Evolutionary conservation across 2,329 filamentous ascomycete species (phyloP).

Genomic region (Bipolaris bicolor): DNA sequence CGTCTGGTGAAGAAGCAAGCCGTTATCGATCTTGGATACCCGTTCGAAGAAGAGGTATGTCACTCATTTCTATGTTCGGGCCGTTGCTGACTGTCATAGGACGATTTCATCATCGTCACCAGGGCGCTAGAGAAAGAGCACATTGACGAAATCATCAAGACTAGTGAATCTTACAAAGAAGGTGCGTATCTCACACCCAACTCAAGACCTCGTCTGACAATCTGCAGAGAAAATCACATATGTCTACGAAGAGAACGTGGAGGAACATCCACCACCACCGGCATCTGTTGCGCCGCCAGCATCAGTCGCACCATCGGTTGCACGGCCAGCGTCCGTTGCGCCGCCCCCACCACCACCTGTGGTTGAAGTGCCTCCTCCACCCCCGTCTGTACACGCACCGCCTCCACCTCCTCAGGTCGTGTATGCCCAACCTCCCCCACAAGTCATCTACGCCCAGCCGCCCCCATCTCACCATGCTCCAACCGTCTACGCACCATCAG

Average conservation of each 20-base stretch:
- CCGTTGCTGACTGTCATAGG: constrained; percentile 59
- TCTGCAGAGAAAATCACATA: constrained; percentile 45
- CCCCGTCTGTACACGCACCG: constrained; percentile 16
- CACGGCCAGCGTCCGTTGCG: constrained; percentile 25
- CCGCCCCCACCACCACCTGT: constrained; percentile 24
- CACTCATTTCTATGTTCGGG: background rate
- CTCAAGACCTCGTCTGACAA: constrained; percentile 4
- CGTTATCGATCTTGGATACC: constrained; percentile 83
- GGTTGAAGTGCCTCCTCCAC: constrained; percentile 30
- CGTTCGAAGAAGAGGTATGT: constrained; percentile 82
- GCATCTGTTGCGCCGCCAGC: constrained; percentile 24
- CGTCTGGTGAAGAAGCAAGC: constrained; percentile 80
- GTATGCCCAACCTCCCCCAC: constrained; percentile 31
- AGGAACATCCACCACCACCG: constrained; percentile 23
- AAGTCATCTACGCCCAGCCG: constrained; percentile 11
- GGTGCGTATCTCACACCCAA: constrained; percentile 39
- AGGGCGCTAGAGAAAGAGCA: constrained; percentile 87
- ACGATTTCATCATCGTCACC: constrained; percentile 78
- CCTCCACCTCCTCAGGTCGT: constrained; percentile 32
- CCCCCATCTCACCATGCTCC: constrained; percentile 33
- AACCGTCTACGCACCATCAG: constrained; percentile 40
- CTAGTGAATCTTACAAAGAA: constrained; percentile 75
- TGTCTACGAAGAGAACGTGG: constrained; percentile 41
- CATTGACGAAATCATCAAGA: constrained; percentile 85
- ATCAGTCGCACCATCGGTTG: constrained; percentile 25